phyloP scores from a whole-genome alignment of 768 basidiomycete species.

The Podaxis pistillaris region DNA sequence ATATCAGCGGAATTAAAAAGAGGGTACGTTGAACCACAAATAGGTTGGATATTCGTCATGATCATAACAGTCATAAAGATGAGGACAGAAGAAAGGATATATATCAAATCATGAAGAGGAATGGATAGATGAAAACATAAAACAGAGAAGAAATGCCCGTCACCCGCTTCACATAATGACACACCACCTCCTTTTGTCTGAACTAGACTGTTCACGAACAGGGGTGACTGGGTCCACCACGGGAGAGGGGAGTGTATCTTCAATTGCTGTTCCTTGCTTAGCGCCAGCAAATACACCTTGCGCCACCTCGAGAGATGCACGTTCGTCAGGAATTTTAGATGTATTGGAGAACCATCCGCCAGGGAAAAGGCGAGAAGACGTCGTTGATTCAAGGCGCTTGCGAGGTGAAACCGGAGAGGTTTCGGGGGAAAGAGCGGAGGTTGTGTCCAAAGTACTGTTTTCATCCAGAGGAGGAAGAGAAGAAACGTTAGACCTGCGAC shows the following conservation, averaged over 20 bases:
- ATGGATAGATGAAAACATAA: background rate
- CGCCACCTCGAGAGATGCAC: constrained; percentile 49
- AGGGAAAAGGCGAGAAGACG: constrained; percentile 58
- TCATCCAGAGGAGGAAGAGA: constrained; percentile 1
- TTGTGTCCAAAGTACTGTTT: constrained; percentile 5
- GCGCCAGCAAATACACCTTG: constrained; percentile 44
- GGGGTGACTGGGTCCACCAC: constrained; percentile 10
- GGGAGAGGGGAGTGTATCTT: constrained; percentile 13
- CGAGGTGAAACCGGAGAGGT: constrained; percentile 24
- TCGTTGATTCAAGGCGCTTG: constrained; percentile 47
- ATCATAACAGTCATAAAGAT: constrained; percentile 10
- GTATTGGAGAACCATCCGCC: constrained; percentile 49
- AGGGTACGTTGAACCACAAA: background rate
- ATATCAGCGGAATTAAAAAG: constrained; percentile 5
- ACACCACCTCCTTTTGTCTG: constrained; percentile 18
- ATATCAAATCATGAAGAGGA: background rate
- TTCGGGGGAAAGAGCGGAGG: constrained; percentile 16
- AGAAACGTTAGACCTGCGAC: background rate
- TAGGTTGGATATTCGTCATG: background rate
- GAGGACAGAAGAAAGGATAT: background rate
- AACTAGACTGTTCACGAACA: constrained; percentile 13
- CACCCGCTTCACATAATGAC: constrained; percentile 16
- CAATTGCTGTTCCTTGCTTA: constrained; percentile 21
- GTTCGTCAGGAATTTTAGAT: constrained; percentile 36
- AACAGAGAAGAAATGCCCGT: background rate